Evolutionary conservation across 2,329 filamentous ascomycete species (phyloP), one percentile per base, ranked within the genome.

Genomic region (Aspergillus calidoustus): DNA sequence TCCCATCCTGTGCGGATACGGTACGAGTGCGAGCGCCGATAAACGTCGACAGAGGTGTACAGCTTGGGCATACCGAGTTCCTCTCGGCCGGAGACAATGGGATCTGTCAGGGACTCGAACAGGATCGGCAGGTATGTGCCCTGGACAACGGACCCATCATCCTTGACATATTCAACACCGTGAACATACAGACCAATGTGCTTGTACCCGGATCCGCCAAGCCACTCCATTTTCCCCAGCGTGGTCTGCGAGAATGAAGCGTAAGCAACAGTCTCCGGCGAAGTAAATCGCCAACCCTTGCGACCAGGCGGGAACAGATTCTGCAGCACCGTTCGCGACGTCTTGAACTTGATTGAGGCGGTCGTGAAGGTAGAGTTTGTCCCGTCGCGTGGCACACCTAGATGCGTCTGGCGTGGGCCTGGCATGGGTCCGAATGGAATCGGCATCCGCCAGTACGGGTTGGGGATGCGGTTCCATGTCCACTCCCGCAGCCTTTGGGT

Each of bases 61-160:
- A 87, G 64, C 71, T 87, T 88, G 1, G 84, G 84, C 81, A 87
- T 85, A 0, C 86, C 86, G 0, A 88, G 76, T 63, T 88, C 86
- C 53, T 88, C 86, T 1, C 85, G 75, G 0, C 84, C 85, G 3
- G 82, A 83, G 1, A 87, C 70, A 51, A 89, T 87, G 0, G 86
- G 84, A 62, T 89, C 87, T 0, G 85, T 76, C 2, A 85, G 68
- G 53, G 77, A 82, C 69, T 89, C 86, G 64, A 89, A 85, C 0
- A 88, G 72, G 0, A 88, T 74, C 0, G 84, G 82, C 38, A 88
- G 70, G 64, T 83, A 88, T 0, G 83, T 82, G 3, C 85, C 87
- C 17, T 71, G 71, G 0, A 86, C 67, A 0, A 77, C 73, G 0
- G 74, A 73, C 1, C 85, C 84, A 52, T 84, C 71, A 1, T 79